These are phyloP conservation scores for Sordaria brevicollis DNA, from an alignment of 495 filamentous ascomycete genomes.

Conservation along the genomic window DNA sequence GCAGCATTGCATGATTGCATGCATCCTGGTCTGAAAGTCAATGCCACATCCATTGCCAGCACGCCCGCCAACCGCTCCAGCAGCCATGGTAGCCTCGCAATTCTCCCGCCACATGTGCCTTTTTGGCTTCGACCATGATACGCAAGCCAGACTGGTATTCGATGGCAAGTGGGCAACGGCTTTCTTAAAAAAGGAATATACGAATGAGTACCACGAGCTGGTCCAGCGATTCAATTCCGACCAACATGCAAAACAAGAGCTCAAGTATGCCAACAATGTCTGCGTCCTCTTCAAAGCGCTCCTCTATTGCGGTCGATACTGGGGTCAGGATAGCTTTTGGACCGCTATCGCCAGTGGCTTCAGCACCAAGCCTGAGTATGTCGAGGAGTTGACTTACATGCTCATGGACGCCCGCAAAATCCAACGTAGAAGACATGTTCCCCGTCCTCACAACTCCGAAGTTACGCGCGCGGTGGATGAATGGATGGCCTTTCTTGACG, in stretches of 20 bases:
- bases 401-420: constrained; percentile 3
- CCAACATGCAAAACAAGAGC: constrained; percentile 5
- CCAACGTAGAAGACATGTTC: background rate
- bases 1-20: background rate
- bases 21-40: background rate
- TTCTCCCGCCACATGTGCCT: background rate
- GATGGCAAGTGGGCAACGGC: background rate
- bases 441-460: constrained; percentile 1
- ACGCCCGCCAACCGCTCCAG: background rate
- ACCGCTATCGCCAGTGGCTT: constrained; percentile 5
- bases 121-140: constrained; percentile 4
- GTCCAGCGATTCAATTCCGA: background rate
- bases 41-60: background rate
- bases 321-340: constrained; percentile 10
- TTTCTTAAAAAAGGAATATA: background rate
- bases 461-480: constrained; percentile 12
- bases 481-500: constrained; percentile 16
- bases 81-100: background rate
- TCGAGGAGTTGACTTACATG: background rate
- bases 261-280: constrained; percentile 19
- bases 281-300: constrained; percentile 14
- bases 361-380: constrained; percentile 1
- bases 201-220: background rate
- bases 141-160: background rate
- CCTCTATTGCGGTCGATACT: constrained; percentile 1